Percentiles rank a stretch among this genome's conserved stretches.
Conservation (phyloP, 805 yeast species). For the Hanseniaspora lindneri region DNA sequence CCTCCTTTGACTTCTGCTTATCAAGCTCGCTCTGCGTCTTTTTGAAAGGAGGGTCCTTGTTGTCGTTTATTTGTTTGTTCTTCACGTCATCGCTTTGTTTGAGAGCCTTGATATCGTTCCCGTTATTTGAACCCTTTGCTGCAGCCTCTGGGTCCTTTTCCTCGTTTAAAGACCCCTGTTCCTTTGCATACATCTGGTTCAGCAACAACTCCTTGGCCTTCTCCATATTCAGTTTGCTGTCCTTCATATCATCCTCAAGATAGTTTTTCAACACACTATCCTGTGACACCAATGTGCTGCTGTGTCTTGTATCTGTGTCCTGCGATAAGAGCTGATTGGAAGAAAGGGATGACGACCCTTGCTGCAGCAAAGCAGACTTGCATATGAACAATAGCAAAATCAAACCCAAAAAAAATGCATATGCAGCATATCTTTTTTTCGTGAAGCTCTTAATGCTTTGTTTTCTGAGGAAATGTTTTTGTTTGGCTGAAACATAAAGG, state of each 20-base stretch:
- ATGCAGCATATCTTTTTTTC: neutral
- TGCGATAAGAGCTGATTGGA: neutral
- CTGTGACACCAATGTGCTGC: constrained; percentile 1
- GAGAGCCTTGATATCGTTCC: constrained; percentile 13
- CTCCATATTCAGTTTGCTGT: constrained; percentile 13
- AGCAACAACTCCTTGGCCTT: neutral
- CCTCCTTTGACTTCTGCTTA: constrained; percentile 4
- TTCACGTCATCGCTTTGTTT: constrained; percentile 14
- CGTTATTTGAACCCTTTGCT: neutral
- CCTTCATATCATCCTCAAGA: constrained; percentile 7
- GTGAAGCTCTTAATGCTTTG: no score
- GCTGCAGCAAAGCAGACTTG: neutral
- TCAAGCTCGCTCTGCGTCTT: constrained; percentile 6
- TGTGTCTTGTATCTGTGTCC: neutral
- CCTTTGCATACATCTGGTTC: constrained; percentile 1
- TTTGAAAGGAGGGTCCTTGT: constrained; percentile 11
- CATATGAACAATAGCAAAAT: neutral
- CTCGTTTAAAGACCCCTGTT: neutral
- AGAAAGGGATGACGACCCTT: neutral
- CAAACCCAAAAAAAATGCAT: neutral
- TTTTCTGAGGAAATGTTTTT: no score
- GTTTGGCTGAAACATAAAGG: no score
- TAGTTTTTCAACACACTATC: neutral
- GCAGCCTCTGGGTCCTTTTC: neutral
- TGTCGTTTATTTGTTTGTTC: neutral